Conservation (phyloP, 2,329 filamentous ascomycete genomes). For the Myriangium duriaei region DNA sequence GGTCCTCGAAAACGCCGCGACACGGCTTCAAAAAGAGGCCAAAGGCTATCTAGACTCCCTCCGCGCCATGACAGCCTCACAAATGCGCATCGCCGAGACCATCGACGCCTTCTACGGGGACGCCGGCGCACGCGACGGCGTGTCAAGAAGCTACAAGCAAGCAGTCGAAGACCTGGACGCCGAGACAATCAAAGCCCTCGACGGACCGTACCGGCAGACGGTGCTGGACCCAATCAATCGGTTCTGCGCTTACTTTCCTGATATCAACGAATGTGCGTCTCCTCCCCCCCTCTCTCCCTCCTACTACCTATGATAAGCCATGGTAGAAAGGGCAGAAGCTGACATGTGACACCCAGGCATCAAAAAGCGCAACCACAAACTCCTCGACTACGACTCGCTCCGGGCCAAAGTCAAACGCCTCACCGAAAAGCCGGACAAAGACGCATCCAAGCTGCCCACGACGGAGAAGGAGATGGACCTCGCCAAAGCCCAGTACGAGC, state of each 20-base stretch:
- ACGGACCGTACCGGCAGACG: conserved; percentile 88
- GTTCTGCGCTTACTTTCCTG: conserved; percentile 97
- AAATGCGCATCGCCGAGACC: conserved; percentile 98
- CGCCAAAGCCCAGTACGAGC: conserved; percentile 85
- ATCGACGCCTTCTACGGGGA: conserved; percentile 99
- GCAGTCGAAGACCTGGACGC: conserved; percentile 95
- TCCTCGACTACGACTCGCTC: conserved; percentile 94
- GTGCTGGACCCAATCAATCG: conserved; percentile 90
- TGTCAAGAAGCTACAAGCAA: conserved; percentile 94
- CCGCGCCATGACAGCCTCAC: conserved; percentile 95
- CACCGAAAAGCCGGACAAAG: conserved; percentile 97
- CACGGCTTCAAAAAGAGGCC: conserved; percentile 89
- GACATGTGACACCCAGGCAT: conserved; percentile 45
- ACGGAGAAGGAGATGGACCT: conserved; percentile 95
- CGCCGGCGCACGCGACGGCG: conserved; percentile 83
- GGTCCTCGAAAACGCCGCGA: conserved; percentile 90
- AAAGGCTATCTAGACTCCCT: conserved; percentile 96
- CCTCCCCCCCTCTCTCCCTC: not conserved
- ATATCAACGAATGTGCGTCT: conserved; percentile 82
- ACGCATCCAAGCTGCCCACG: conserved; percentile 87
- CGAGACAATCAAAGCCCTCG: conserved; percentile 95
- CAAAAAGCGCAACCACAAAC: conserved; percentile 97
- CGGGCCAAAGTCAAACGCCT: conserved; percentile 94
- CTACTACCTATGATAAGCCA: conserved; percentile 2
- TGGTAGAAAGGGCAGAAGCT: not conserved